These are phyloP conservation scores for Eucalyptus dawsonii DNA, from an alignment of 345 rosid genomes.

Conservation along the genomic window DNA sequence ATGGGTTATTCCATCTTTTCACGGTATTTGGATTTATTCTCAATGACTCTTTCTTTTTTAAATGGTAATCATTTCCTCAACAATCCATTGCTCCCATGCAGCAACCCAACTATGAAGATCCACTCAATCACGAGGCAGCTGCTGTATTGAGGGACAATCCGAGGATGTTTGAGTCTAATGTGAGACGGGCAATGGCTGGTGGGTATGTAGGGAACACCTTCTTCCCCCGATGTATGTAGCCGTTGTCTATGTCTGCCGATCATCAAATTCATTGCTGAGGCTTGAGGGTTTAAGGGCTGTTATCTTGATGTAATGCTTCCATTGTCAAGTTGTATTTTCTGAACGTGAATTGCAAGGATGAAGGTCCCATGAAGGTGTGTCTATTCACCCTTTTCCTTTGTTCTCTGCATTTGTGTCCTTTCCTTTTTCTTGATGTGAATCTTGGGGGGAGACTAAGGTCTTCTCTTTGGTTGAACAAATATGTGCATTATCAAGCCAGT, in stretches of 20 bases:
- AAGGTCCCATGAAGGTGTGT: background rate
- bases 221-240: slow-evolving; percentile 60
- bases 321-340: background rate
- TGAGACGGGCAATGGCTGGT: slow-evolving; percentile 71
- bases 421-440: background rate
- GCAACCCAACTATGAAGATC: slow-evolving; percentile 95
- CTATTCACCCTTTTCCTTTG: background rate
- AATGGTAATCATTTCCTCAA: background rate
- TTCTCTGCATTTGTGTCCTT: background rate
- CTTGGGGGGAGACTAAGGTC: background rate
- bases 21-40: slow-evolving; percentile 35
- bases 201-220: slow-evolving; percentile 67
- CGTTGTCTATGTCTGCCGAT: background rate
- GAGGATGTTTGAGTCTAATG: slow-evolving; percentile 49
- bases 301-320: background rate
- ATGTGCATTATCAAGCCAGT: background rate
- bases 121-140: slow-evolving; percentile 91
- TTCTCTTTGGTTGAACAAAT: background rate
- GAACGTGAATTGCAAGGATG: background rate
- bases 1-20: slow-evolving; percentile 88
- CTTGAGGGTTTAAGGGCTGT: background rate
- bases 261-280: background rate
- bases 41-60: background rate
- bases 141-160: slow-evolving; percentile 89
- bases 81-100: slow-evolving; percentile 6